Conservation (phyloP, 2,329 filamentous ascomycete genomes). For the Aspergillus fijiensis region DNA sequence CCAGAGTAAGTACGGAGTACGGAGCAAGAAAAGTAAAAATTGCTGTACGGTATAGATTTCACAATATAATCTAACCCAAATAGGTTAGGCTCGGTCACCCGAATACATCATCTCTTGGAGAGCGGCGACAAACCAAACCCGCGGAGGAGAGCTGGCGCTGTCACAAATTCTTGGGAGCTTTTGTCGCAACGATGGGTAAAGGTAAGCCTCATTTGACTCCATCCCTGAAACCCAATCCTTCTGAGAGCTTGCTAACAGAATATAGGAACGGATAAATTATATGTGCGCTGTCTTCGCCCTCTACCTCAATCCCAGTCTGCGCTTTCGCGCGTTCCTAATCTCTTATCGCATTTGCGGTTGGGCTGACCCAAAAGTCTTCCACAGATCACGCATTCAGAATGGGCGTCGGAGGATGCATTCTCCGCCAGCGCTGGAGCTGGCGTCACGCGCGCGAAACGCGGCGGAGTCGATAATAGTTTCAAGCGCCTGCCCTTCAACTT, state of each 20-base stretch:
- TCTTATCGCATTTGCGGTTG: conserved; percentile 16
- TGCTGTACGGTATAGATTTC: too few relatives aligned
- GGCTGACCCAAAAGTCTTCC: conserved; percentile 15
- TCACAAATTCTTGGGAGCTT: background rate
- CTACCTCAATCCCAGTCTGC: background rate
- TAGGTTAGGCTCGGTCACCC: background rate
- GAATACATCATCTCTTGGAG: conserved; percentile 20
- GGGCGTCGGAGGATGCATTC: conserved; percentile 87
- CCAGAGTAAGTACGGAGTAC: too few relatives aligned
- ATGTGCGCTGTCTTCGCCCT: conserved; percentile 36
- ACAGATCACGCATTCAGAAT: conserved; percentile 94
- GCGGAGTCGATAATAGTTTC: conserved; percentile 64
- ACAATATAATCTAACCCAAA: background rate
- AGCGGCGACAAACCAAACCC: conserved; percentile 1
- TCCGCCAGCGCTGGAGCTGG: conserved; percentile 75
- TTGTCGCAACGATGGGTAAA: conserved; percentile 28
- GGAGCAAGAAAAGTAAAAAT: too few relatives aligned
- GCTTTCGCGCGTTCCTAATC: background rate
- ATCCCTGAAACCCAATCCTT: too few relatives aligned
- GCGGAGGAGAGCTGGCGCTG: background rate
- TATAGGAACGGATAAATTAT: conserved; percentile 51
- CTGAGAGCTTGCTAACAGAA: background rate
- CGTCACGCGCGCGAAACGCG: conserved; percentile 54
- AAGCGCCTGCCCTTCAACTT: conserved; percentile 95
- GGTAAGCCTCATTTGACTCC: conserved; percentile 17